Evolutionary conservation across 2,329 filamentous ascomycete genomes (phyloP), one percentile per base, ranked within the genome.

Genomic region (Venturia asperata): DNA sequence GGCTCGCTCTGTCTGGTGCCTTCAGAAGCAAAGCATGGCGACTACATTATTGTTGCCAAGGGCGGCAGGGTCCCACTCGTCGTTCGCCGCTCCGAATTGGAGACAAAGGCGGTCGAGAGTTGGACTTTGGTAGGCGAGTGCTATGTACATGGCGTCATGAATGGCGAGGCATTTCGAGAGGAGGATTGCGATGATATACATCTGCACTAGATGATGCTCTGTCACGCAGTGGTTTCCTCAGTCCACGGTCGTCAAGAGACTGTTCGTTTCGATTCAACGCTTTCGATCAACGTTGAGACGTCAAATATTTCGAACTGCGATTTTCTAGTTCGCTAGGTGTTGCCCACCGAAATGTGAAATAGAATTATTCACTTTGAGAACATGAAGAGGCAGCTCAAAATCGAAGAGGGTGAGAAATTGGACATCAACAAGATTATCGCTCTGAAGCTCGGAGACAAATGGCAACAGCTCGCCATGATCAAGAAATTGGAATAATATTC

Each of bases 71-170:
- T 61, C 7, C 58, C 58, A 24, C 34, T 61, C 30, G 34, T 61
- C 37, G 13, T 61, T 41, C 34, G 58, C 15, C 27, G 11, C n/a
- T 34, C 24, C 13, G 24, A 15, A 11, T 55, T 11, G 5, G 49
- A 55, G 24, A 17, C 5, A 55, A 34, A 7, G 2, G 11, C 24
- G 7, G 11, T 24, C 30, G 49, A 55, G 11, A 30, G 7, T 30
- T 55, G 49, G 49, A 34, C 49, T n/a, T 15, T 61, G 3, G 34
- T 61, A 2, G 58, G 58, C 34, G 58, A 61, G 21, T 61, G 58
- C 34, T 61, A 61, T 61, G 34, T 61, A 17, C 58, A 61, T 42
- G 58, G 58, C 9, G 13, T 42, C 11, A 61, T 61, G 58, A 24
- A 41, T 7, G 58, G 58, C 11, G 58, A 42, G 41, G 58, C 58